These are phyloP conservation scores for Alternaria longipes DNA, from an alignment of 2,329 filamentous ascomycete species.

Conservation along the genomic window DNA sequence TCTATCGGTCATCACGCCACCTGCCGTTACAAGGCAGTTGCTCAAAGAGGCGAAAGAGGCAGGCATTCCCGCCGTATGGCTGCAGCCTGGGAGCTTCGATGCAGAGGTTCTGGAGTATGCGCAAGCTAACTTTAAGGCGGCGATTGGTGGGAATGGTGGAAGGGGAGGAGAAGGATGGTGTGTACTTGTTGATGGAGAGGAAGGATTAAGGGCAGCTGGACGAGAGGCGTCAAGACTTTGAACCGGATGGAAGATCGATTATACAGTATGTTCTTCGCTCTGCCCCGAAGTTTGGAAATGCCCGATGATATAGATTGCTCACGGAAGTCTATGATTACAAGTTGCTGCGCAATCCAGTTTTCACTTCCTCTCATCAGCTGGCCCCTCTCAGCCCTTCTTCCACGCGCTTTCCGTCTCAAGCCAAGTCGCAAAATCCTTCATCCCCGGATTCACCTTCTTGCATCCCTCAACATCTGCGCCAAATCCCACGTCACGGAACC, in stretches of 20 bases:
- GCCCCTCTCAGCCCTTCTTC: background rate
- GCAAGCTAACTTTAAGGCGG: constrained; percentile 72
- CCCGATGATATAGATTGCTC: background rate
- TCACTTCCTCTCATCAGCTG: background rate
- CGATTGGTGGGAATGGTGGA: constrained; percentile 63
- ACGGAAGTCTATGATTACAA: background rate
- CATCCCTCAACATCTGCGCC: constrained; percentile 54
- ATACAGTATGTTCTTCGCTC: background rate
- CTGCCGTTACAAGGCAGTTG: constrained; percentile 75
- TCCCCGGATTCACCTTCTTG: constrained; percentile 52
- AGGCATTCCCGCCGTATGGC: constrained; percentile 68
- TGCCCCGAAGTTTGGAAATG: background rate
- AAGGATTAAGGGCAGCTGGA: constrained; percentile 45
- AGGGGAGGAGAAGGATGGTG: constrained; percentile 52
- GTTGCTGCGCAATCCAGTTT: background rate
- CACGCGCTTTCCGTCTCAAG: constrained; percentile 54
- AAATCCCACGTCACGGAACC: constrained; percentile 58
- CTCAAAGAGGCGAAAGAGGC: constrained; percentile 77
- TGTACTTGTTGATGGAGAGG: constrained; percentile 54
- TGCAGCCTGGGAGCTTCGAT: constrained; percentile 91
- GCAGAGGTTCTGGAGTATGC: constrained; percentile 77
- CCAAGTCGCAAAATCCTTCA: constrained; percentile 59
- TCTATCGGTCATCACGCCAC: constrained; percentile 88
- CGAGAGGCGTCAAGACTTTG: constrained; percentile 48
- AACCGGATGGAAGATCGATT: background rate